Conservation (phyloP, 1,284 basidiomycete genomes). For the Abortiporus biennis region DNA sequence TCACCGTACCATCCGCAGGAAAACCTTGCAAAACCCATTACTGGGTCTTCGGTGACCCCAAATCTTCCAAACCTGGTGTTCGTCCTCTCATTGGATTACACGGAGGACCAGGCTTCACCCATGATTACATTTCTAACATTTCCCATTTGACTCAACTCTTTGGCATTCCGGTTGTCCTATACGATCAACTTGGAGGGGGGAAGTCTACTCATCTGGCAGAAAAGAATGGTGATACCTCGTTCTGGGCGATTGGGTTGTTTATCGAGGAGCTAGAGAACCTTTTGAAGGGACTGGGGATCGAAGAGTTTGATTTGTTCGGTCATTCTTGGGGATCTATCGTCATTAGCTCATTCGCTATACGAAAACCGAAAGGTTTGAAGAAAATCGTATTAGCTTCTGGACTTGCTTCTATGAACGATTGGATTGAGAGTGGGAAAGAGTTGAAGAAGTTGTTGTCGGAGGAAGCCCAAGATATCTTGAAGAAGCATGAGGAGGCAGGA, state of each 20-base stretch:
- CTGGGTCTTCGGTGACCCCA: constrained; percentile 3
- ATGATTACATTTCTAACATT: constrained; percentile 37
- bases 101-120: constrained; percentile 37
- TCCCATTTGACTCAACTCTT: constrained; percentile 21
- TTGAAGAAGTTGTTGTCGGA: constrained; percentile 29
- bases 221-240: constrained; percentile 25
- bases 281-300: constrained; percentile 31
- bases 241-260: constrained; percentile 44
- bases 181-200: constrained; percentile 46
- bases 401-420: constrained; percentile 26
- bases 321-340: constrained; percentile 50
- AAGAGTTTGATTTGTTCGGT: constrained; percentile 34
- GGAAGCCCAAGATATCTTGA: constrained; percentile 35
- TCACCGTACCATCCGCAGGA: constrained; percentile 4
- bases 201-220: constrained; percentile 35
- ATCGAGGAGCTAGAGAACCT: constrained; percentile 44
- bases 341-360: constrained; percentile 25
- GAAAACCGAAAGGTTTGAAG: constrained; percentile 32
- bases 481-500: constrained; percentile 40
- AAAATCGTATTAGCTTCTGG: constrained; percentile 32
- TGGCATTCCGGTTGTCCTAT: constrained; percentile 37
- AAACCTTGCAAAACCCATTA: constrained; percentile 8
- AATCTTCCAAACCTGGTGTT: constrained; percentile 14
- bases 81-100: constrained; percentile 36
- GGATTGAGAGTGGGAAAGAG: constrained; percentile 25